A percentile compares a stretch with the other conserved stretches of the same genome.
phyloP scores from a whole-genome alignment of 345 rosid genomes.

The Arabidopsis thaliana region DNA sequence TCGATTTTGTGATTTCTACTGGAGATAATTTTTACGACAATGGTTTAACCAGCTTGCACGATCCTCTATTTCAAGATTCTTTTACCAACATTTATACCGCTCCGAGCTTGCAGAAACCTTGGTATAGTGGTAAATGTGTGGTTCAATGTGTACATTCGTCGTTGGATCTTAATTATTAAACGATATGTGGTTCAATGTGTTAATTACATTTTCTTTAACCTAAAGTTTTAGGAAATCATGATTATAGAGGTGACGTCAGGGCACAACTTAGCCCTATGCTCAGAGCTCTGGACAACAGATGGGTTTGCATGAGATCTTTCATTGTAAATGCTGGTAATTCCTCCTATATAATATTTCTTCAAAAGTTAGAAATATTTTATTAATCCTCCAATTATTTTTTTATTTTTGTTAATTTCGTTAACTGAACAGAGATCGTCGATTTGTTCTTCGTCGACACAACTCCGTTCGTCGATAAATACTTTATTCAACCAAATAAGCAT shows the following conservation, averaged over 20 bases:
- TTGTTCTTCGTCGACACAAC: slow-evolving; percentile 67
- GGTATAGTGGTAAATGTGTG: slow-evolving; percentile 48
- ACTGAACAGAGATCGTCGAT: slow-evolving; percentile 48
- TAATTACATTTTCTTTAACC: not conserved
- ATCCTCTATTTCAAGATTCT: slow-evolving; percentile 49
- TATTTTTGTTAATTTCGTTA: no score
- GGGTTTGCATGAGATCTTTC: slow-evolving; percentile 61
- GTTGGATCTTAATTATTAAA: not conserved
- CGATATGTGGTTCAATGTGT: not conserved
- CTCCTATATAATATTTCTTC: not conserved
- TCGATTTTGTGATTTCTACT: slow-evolving; percentile 55
- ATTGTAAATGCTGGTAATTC: slow-evolving; percentile 52
- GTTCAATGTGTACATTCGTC: not conserved
- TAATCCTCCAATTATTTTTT: not conserved
- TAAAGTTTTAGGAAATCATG: slow-evolving; percentile 63
- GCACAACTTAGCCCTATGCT: slow-evolving; percentile 60
- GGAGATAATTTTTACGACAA: slow-evolving; percentile 58
- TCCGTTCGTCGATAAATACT: slow-evolving; percentile 63
- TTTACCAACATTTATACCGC: slow-evolving; percentile 49
- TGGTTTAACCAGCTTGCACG: slow-evolving; percentile 47
- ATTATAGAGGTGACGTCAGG: slow-evolving; percentile 61
- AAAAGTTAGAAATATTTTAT: not conserved
- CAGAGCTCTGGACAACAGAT: slow-evolving; percentile 48
- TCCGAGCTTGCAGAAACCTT: slow-evolving; percentile 53
- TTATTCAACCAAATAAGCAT: slow-evolving; percentile 49